Evolutionary conservation across 169 alveolate genomes (phyloP).

Genomic region (Toxoplasma gondii): DNA sequence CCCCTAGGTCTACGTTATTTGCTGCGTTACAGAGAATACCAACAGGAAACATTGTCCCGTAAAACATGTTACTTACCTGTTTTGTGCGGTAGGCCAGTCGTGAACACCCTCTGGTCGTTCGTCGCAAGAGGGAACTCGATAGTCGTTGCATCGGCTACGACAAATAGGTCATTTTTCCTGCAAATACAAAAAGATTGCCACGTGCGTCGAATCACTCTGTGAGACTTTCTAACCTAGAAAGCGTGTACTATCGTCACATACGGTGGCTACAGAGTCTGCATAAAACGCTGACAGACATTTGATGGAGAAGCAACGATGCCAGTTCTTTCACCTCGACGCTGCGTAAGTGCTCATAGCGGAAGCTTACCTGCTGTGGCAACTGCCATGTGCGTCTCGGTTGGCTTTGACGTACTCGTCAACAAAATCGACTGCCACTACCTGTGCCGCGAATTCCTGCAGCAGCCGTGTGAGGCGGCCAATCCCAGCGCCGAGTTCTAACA

Average conservation of each 20-base stretch:
- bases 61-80: neutral
- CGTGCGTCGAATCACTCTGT: too few relatives aligned
- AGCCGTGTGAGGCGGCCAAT: constrained; percentile 40
- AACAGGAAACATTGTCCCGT: too few relatives aligned
- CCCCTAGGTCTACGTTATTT: too few relatives aligned
- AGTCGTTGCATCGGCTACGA: constrained; percentile 26
- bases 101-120: neutral
- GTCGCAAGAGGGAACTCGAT: neutral
- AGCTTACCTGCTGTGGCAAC: neutral
- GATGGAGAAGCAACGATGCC: too few relatives aligned
- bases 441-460: neutral
- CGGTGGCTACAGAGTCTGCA: too few relatives aligned
- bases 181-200: neutral
- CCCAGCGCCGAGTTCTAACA: constrained; percentile 58
- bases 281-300: too few relatives aligned
- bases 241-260: too few relatives aligned
- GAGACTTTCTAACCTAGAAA: too few relatives aligned
- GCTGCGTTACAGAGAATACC: too few relatives aligned
- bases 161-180: neutral
- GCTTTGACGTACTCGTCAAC: constrained; percentile 42
- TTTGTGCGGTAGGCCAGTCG: neutral
- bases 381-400: constrained; percentile 5
- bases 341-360: too few relatives aligned
- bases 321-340: too few relatives aligned
- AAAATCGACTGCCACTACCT: constrained; percentile 52